A percentile compares a stretch with the other conserved stretches of the same genome.
phyloP scores from a whole-genome alignment of 371 early-diverging fungal genomes.

The Mucor racemosus region DNA sequence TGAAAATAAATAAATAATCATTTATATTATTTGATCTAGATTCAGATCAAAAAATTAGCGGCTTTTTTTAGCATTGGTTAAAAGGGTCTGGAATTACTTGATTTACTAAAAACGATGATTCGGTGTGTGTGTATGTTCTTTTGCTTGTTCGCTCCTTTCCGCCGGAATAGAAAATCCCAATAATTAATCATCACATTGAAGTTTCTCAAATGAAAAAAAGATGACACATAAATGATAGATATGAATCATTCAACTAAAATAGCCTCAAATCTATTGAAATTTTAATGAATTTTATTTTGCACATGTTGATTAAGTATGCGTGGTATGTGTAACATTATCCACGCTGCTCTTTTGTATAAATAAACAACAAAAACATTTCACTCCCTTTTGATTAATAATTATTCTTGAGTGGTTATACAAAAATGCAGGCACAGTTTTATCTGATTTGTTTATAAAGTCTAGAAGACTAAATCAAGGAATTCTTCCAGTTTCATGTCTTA shows the following conservation, averaged over 20 bases:
- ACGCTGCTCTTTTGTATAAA: conserved; percentile 1
- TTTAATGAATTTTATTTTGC: not conserved
- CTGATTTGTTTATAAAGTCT: conserved; percentile 10
- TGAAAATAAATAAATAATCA: not conserved
- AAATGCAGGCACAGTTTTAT: conserved; percentile 3
- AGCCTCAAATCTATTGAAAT: not conserved
- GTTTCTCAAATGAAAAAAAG: not conserved
- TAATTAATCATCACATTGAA: not conserved
- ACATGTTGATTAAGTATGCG: not conserved
- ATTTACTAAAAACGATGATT: not conserved
- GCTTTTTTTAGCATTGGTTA: not conserved
- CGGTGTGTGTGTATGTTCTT: not conserved
- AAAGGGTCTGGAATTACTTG: conserved; percentile 6
- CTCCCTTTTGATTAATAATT: not conserved
- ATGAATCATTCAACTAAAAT: conserved; percentile 6
- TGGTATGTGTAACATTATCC: conserved; percentile 5
- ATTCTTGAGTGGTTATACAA: not conserved
- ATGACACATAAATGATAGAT: conserved; percentile 4
- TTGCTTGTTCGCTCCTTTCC: not conserved
- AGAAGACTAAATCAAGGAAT: not conserved
- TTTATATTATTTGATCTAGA: not conserved
- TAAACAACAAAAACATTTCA: conserved; percentile 5
- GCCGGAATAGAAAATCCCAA: not conserved
- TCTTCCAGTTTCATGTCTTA: not conserved
- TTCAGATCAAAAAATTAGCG: not conserved